Percentiles rank a stretch among this genome's conserved stretches.
phyloP scores from a whole-genome alignment of 371 early-diverging fungal genomes.

The Choanephora cucurbitarum region DNA sequence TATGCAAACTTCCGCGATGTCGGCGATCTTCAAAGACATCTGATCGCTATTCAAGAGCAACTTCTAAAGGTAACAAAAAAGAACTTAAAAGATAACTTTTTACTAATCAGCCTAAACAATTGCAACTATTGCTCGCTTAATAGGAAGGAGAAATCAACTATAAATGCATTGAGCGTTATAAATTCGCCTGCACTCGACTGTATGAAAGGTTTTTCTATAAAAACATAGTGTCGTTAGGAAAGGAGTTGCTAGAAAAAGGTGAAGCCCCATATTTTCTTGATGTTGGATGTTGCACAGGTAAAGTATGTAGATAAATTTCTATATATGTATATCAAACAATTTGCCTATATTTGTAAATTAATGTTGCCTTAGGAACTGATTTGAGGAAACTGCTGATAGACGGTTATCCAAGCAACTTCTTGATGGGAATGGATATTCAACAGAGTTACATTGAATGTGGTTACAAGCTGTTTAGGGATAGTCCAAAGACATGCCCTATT shows the following conservation, averaged over 20 bases:
- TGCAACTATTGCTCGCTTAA: too few relatives aligned
- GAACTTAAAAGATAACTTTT: not conserved
- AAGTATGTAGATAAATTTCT: too few relatives aligned
- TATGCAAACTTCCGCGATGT: too few relatives aligned
- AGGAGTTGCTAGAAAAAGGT: constrained; percentile 7
- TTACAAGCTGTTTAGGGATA: constrained; percentile 36
- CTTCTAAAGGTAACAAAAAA: constrained; percentile 21
- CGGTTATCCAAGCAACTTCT: constrained; percentile 38
- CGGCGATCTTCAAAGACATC: too few relatives aligned
- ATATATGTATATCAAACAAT: not conserved
- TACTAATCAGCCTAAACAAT: not conserved
- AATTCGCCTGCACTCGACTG: constrained; percentile 40
- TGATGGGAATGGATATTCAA: constrained; percentile 40
- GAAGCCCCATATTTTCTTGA: constrained; percentile 36
- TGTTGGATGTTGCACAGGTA: constrained; percentile 53
- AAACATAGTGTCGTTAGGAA: constrained; percentile 24
- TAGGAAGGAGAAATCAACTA: constrained; percentile 30
- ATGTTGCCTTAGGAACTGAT: constrained; percentile 35
- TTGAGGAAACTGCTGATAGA: constrained; percentile 38
- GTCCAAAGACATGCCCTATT: constrained; percentile 20
- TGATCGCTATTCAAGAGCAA: too few relatives aligned
- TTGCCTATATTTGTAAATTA: not conserved
- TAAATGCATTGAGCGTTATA: constrained; percentile 39
- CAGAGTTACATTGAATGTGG: constrained; percentile 40
- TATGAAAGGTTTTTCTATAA: constrained; percentile 41